phyloP scores from a whole-genome alignment of 139 green algal species.

The Prasinococcaceae sp. region DNA sequence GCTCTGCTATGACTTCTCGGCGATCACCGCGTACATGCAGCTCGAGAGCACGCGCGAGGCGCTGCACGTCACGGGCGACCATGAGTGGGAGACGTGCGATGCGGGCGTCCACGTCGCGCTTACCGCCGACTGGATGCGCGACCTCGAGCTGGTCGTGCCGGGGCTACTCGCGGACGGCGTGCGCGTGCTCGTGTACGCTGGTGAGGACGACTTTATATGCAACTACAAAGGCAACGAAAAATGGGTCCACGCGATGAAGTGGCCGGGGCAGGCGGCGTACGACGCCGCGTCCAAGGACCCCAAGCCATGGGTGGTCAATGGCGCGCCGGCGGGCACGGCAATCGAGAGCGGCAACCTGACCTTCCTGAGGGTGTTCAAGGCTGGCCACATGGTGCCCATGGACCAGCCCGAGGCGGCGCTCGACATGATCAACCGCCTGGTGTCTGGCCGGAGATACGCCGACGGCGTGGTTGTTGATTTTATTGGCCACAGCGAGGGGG shows the following conservation, averaged over 20 bases:
- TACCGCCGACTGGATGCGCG: conserved; percentile 31
- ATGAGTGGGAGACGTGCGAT: conserved; percentile 13
- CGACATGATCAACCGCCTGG: conserved; percentile 13
- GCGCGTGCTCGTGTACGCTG: conserved; percentile 33
- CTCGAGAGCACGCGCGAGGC: conserved; percentile 4
- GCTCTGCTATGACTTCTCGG: conserved; percentile 33
- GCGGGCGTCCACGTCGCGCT: conserved; percentile 20
- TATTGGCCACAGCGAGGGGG: too few relatives aligned
- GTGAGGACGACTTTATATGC: conserved; percentile 36
- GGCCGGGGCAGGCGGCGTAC: conserved; percentile 20
- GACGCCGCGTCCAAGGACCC: too few relatives aligned
- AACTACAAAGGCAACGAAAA: conserved; percentile 31
- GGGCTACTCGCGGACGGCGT: conserved; percentile 25
- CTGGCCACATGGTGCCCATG: conserved; percentile 26
- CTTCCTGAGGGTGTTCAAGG: conserved; percentile 8
- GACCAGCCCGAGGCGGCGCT: conserved; percentile 9
- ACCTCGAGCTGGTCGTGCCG: conserved; percentile 25
- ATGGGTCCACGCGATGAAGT: conserved; percentile 27
- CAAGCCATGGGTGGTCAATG: conserved; percentile 2
- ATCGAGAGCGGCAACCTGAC: conserved; percentile 1
- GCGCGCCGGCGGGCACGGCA: conserved; percentile 6
- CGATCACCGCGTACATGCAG: conserved; percentile 19
- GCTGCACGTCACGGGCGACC: conserved; percentile 24
- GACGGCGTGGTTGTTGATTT: too few relatives aligned
- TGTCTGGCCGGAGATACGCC: too few relatives aligned